phyloP scores from a whole-genome alignment of 1,284 basidiomycete genomes.

The Trichosporon inkin region DNA sequence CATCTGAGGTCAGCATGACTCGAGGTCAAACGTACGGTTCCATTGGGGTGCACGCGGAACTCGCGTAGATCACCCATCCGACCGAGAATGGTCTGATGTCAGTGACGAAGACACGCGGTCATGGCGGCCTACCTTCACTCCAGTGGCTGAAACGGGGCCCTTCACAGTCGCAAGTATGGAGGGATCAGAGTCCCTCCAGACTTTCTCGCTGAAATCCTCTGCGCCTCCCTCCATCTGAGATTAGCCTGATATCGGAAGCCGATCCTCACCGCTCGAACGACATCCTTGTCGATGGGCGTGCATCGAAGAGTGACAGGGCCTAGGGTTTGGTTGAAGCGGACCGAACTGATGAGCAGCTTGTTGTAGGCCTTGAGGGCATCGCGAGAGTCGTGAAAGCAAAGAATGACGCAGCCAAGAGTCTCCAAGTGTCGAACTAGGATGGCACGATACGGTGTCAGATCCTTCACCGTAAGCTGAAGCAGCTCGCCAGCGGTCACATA shows the following conservation, averaged over 20 bases:
- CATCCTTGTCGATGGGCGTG: background rate
- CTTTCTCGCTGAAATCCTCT: slow-evolving; percentile 19
- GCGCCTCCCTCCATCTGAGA: slow-evolving; percentile 19
- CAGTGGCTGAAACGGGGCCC: slow-evolving; percentile 7
- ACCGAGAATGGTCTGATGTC: background rate
- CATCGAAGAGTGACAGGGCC: background rate
- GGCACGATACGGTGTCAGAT: slow-evolving; percentile 5
- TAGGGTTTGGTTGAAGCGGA: slow-evolving; percentile 19
- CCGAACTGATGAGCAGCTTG: slow-evolving; percentile 19
- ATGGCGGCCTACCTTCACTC: slow-evolving; percentile 22
- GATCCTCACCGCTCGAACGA: background rate
- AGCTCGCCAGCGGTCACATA: slow-evolving; percentile 10
- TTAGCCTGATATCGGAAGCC: background rate
- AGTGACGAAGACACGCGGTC: background rate
- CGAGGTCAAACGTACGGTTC: slow-evolving; percentile 10
- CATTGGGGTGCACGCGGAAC: background rate
- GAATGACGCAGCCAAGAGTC: slow-evolving; percentile 15
- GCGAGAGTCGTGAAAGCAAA: slow-evolving; percentile 41
- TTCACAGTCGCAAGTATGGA: background rate
- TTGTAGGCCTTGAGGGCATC: slow-evolving; percentile 32
- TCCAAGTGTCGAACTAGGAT: background rate
- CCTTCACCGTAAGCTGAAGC: background rate
- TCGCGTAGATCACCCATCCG: slow-evolving; percentile 1
- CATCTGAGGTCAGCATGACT: slow-evolving; percentile 18
- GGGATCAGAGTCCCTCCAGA: slow-evolving; percentile 26